phyloP scores from a whole-genome alignment of 1,139 yeast species.

The Saccharomyces hybrid region DNA sequence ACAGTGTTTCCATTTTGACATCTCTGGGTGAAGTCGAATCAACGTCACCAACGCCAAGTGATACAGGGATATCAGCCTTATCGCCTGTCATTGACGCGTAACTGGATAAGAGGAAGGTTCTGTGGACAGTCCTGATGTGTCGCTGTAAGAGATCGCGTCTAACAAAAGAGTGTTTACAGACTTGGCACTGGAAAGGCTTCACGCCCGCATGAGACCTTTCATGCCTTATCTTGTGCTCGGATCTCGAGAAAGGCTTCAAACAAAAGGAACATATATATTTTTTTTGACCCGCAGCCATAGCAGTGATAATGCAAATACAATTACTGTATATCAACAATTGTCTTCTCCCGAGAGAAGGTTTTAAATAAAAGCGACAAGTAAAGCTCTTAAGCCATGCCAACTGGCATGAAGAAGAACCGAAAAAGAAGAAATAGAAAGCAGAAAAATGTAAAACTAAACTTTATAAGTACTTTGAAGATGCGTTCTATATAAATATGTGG shows the following conservation, averaged over 20 bases:
- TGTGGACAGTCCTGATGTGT: constrained; percentile 73
- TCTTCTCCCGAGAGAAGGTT: constrained; percentile 6
- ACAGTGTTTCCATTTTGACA: constrained; percentile 10
- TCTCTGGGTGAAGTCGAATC: constrained; percentile 4
- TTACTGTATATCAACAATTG: background rate
- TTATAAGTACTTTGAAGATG: background rate
- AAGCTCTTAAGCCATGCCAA: background rate
- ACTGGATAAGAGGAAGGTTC: constrained; percentile 4
- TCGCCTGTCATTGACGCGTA: background rate
- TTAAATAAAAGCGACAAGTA: background rate
- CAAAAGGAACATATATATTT: constrained; percentile 75
- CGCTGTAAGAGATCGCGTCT: constrained; percentile 68
- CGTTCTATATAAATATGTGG: background rate
- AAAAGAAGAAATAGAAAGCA: background rate
- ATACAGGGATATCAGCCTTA: background rate
- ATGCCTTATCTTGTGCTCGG: constrained; percentile 77
- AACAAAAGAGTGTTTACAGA: constrained; percentile 67
- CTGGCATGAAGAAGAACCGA: background rate
- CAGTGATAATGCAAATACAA: background rate
- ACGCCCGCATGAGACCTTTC: constrained; percentile 80
- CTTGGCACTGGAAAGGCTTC: constrained; percentile 68
- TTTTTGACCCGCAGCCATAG: constrained; percentile 34
- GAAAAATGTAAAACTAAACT: background rate
- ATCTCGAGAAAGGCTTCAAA: constrained; percentile 70
- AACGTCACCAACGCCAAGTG: background rate